Base-by-base conservation (phyloP, 2,329 filamentous ascomycete genomes). In the Furcasterigmium furcatum region DNA sequence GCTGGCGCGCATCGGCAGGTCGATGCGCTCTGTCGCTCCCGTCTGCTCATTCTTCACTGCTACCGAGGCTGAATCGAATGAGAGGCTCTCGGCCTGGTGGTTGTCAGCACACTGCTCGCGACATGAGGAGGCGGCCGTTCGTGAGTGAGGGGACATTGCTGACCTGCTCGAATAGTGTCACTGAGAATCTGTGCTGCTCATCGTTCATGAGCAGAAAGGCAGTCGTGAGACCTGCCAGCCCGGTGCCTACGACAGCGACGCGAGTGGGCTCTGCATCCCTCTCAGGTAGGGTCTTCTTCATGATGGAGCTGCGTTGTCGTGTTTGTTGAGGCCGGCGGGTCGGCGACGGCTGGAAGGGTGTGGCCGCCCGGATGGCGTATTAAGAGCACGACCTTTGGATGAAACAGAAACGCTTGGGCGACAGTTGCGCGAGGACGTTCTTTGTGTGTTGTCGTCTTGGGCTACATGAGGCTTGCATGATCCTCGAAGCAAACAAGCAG, bases 141-240 rank as follows among this genome's bases (percentile, higher is more conserved):
- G 25, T n/a, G 30, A 21, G 20, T 27, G 30, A n/a, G 12, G 5
- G 16, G 34, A 19, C 9, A 39, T n/a, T n/a, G n/a, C 53, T 25
- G 25, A 66, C 66, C 59, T 67, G 64, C 45, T 70, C 66, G 34
- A 68, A 65, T 3, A 70, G 47, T 1, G 65, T 64, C 39, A 69
- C 58, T 0, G 54, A 38, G 36, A 63, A 68, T 7, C 62, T 58
- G 14, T 51, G 35, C n/a, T 54, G 20, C 10, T 45, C 30, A 44
- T 68, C 66, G 18, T 55, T 56, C 9, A 62, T 56, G 8, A 70
- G 50, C 3, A 70, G 58, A 40, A 66, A 60, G 0, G 61, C 64
- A 1, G 65, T 61, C 0, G 65, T 61, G 1, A 70, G 57, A 1
- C 66, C 66, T 12, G 66, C 64, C 10, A 70, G 45, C 1, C 66